These are phyloP conservation scores for Elaphomyces granulatus DNA, from an alignment of 495 filamentous ascomycete genomes.

Conservation along the genomic window DNA sequence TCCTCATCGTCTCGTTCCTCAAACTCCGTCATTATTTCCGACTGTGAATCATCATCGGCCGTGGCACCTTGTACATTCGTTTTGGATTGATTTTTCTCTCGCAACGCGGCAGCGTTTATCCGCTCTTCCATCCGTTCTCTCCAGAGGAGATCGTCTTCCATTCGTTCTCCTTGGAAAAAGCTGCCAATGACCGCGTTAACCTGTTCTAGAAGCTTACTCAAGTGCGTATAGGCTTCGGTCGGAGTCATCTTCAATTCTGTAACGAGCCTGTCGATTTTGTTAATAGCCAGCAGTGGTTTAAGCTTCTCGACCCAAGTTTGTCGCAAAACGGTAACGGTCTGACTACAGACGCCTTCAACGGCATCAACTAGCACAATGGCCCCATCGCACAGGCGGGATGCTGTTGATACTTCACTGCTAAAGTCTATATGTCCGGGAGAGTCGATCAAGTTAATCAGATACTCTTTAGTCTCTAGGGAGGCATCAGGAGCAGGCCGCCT, in stretches of 20 bases:
- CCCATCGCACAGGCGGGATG: conserved; percentile 87
- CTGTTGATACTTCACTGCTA: conserved; percentile 94
- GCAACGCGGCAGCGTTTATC: conserved; percentile 41
- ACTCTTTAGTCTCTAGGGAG: conserved; percentile 61
- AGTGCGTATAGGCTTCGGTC: conserved; percentile 72
- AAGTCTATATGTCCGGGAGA: conserved; percentile 98
- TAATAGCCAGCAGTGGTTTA: conserved; percentile 88
- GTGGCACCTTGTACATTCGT: conserved; percentile 32
- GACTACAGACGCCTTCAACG: conserved; percentile 94
- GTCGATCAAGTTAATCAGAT: conserved; percentile 95
- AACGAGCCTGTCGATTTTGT: conserved; percentile 92
- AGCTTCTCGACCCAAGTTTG: conserved; percentile 95
- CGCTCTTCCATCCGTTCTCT: conserved; percentile 81
- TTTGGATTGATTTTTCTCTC: conserved; percentile 24
- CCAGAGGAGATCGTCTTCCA: conserved; percentile 98
- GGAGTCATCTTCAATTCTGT: conserved; percentile 90
- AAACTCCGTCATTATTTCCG: conserved; percentile 41
- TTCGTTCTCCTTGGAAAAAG: conserved; percentile 95
- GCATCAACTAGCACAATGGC: conserved; percentile 94
- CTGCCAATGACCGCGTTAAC: conserved; percentile 95
- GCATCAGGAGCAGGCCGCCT: conserved; percentile 53
- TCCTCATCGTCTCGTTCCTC: conserved; percentile 94
- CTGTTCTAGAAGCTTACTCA: conserved; percentile 84
- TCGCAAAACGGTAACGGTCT: conserved; percentile 91
- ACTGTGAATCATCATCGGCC: conserved; percentile 17